A percentile compares a stretch with the other conserved stretches of the same genome.
Evolutionary conservation across 495 filamentous ascomycete genomes (phyloP).

Genomic region (Parathielavia appendiculata): DNA sequence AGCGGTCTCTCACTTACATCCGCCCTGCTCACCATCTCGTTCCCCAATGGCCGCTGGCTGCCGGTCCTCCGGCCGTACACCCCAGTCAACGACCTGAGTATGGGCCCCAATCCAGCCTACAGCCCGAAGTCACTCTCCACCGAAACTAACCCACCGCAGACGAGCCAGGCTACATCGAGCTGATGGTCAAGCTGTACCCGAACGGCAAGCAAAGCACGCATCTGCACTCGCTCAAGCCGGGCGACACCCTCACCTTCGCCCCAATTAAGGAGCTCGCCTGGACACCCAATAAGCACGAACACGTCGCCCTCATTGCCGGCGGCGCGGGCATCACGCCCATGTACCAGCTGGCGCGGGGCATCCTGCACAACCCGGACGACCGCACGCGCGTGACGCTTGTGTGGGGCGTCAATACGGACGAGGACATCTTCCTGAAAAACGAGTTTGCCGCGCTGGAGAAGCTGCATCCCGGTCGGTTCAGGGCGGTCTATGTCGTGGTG

Average conservation of each 20-base stretch:
- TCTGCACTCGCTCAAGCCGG: slow-evolving; percentile 57
- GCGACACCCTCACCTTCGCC: slow-evolving; percentile 52
- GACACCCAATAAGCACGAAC: slow-evolving; percentile 50
- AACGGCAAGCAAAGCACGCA: slow-evolving; percentile 56
- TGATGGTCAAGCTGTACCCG: slow-evolving; percentile 63
- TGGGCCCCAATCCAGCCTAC: too few species aligned
- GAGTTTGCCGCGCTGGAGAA: slow-evolving; percentile 52
- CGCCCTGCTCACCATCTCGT: slow-evolving; percentile 51
- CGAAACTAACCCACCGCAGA: slow-evolving; percentile 31
- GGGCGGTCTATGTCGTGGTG: slow-evolving; percentile 55
- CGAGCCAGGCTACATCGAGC: slow-evolving; percentile 49
- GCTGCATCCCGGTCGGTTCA: slow-evolving; percentile 53
- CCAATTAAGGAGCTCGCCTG: slow-evolving; percentile 50
- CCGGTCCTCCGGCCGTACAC: slow-evolving; percentile 58
- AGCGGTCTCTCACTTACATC: slow-evolving; percentile 54
- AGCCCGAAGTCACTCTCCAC: too few species aligned
- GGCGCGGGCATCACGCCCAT: slow-evolving; percentile 62
- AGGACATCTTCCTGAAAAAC: slow-evolving; percentile 53
- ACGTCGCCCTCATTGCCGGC: slow-evolving; percentile 57
- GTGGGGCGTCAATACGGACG: slow-evolving; percentile 60
- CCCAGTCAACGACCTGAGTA: slow-evolving; percentile 52
- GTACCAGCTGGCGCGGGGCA: slow-evolving; percentile 56
- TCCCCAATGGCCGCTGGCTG: slow-evolving; percentile 47
- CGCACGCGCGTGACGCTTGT: slow-evolving; percentile 58
- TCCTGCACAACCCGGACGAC: slow-evolving; percentile 57